A percentile compares a stretch with the other conserved stretches of the same genome.
Conservation (phyloP, 108 stramenopile genomes). For the Cyclotella baltica region DNA sequence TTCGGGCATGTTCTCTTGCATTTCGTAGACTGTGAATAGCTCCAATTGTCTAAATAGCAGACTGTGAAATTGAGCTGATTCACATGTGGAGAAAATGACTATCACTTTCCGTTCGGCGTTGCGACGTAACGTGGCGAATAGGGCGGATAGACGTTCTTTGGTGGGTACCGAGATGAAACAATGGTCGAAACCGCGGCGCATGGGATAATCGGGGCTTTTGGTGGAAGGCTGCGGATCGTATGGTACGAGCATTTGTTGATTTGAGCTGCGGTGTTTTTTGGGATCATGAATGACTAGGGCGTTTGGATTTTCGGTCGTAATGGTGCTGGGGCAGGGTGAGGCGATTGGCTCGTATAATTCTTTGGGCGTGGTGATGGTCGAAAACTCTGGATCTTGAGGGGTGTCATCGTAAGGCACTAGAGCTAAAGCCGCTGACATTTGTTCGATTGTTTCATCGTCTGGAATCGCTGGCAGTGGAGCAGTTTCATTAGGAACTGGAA, state of each 20-base stretch:
- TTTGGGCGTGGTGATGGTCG: background rate
- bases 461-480: background rate
- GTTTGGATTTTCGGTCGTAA: background rate
- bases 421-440: background rate
- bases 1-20: slow-evolving; percentile 17
- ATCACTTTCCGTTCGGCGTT: slow-evolving; percentile 31
- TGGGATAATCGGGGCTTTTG: background rate
- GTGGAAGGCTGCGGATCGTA: background rate
- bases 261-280: background rate
- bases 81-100: slow-evolving; percentile 27
- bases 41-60: slow-evolving; percentile 32
- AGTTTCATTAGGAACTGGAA: background rate
- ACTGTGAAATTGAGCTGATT: slow-evolving; percentile 22
- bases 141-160: slow-evolving; percentile 32
- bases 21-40: slow-evolving; percentile 15
- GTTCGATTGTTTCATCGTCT: background rate
- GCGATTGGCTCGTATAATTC: background rate
- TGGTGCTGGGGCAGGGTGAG: background rate
- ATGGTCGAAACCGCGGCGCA: slow-evolving; percentile 26
- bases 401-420: background rate
- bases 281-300: background rate
- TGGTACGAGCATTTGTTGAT: background rate
- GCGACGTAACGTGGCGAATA: slow-evolving; percentile 38
- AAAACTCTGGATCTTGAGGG: background rate
- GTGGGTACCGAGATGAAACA: slow-evolving; percentile 28